Evolutionary conservation across 2,329 filamentous ascomycete species (phyloP), one percentile per base, ranked within the genome.

Genomic region (Clarireedia homoeocarpa): DNA sequence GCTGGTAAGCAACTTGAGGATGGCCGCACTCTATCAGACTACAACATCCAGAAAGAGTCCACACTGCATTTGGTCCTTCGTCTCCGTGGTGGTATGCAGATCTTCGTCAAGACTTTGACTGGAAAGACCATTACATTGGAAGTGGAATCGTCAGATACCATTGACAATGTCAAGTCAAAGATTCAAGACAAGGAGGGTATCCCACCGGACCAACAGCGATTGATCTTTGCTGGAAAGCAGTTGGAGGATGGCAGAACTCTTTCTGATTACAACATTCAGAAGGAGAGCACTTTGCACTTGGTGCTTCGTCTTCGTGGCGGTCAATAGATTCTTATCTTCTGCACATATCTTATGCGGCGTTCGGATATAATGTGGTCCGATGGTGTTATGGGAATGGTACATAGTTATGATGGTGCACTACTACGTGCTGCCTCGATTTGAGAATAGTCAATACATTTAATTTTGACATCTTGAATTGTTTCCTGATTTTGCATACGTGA

Each of bases 191-290:
- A 86, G 77, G 84, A 87, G 71, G 83, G 83, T 45, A 86, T 87
- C 53, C 84, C 84, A 27, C 83, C 84, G 38, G 84, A 87, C 67
- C 84, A 87, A 70, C 84, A 86, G 71, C 81, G 84, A 70, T 74
- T 86, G 53, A 86, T 87, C 67, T 86, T 86, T 62, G 83, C 84
- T 64, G 83, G 83, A 65, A 86, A 86, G 77, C 83, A 87, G 72
- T 66, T 86, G 50, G 85, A 89, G 71, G 86, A 91, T 66, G 87
- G 87, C 55, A 83, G 88, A 30, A 91, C 88, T 2, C 75, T 91
- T 17, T 86, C 82, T n/a, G 88, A 91, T 70, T 91, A 91, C 80
- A 91, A 91, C 75, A 92, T 92, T 60, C 89, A 94, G 73, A 88
- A 88, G 73, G 85, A 88, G 69, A 85, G 82, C 6, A 88, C 85